Conservation (phyloP, 83 land plant genomes). For the Thuja plicata region DNA sequence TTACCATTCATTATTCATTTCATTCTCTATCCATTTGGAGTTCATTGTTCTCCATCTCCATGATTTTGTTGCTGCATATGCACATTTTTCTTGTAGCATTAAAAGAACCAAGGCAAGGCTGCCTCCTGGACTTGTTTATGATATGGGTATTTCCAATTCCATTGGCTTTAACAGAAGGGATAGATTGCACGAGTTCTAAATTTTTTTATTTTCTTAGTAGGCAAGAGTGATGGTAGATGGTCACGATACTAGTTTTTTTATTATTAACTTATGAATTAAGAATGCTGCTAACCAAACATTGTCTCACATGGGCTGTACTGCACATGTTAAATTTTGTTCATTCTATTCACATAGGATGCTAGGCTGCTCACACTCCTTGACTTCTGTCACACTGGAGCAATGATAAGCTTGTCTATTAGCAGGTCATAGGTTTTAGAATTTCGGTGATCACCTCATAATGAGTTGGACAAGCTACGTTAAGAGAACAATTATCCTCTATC, state of each 20-base stretch:
- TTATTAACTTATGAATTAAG: neutral
- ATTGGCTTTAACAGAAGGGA: neutral
- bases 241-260: neutral
- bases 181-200: neutral
- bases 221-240: neutral
- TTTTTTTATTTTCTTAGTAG: neutral
- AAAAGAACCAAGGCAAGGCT: neutral
- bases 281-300: neutral
- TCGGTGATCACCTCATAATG: too few species aligned
- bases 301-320: neutral
- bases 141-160: neutral
- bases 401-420: too few species aligned
- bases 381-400: too few species aligned
- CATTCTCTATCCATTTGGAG: neutral
- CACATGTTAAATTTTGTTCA: neutral
- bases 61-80: neutral
- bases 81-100: neutral
- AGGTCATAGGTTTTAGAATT: too few species aligned
- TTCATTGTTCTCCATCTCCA: neutral
- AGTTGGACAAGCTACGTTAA: too few species aligned
- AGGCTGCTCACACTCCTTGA: neutral
- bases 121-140: neutral
- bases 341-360: neutral
- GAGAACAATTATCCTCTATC: too few species aligned
- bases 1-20: neutral